Evolutionary conservation across 2,329 filamentous ascomycete genomes (phyloP).

Genomic region (Scleromitrula shiraiana): DNA sequence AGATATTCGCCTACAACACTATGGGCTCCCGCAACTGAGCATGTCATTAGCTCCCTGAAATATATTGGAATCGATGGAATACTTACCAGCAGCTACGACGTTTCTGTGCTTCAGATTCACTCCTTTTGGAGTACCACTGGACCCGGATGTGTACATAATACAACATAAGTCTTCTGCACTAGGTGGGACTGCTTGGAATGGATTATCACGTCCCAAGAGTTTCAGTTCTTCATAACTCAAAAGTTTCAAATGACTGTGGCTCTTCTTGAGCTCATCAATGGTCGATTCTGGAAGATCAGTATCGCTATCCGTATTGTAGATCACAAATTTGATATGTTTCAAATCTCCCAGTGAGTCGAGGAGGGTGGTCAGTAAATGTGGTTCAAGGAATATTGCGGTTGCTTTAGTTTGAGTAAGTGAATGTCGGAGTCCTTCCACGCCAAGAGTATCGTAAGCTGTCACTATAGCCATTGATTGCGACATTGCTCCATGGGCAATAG

Average conservation of each 20-base stretch:
- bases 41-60: not conserved
- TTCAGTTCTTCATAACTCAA: constrained; percentile 47
- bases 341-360: constrained; percentile 47
- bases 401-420: constrained; percentile 76
- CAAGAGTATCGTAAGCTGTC: constrained; percentile 94
- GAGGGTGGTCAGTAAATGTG: constrained; percentile 61
- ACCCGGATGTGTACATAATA: constrained; percentile 81
- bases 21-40: constrained; percentile 67
- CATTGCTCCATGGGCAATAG: too few relatives aligned
- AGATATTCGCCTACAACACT: constrained; percentile 71
- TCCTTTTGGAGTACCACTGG: constrained; percentile 83
- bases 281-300: constrained; percentile 36
- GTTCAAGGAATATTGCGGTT: constrained; percentile 79
- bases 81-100: constrained; percentile 68
- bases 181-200: constrained; percentile 63
- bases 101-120: constrained; percentile 78
- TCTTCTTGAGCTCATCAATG: constrained; percentile 45
- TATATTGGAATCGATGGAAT: not conserved
- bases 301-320: constrained; percentile 53
- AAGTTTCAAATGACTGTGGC: constrained; percentile 45
- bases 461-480: too few relatives aligned
- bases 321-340: constrained; percentile 48
- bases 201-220: constrained; percentile 49
- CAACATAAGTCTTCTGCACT: constrained; percentile 73
- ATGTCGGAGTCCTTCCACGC: constrained; percentile 75